Base-by-base conservation (phyloP, 257 asterid species). In the Jacaranda mimosifolia region DNA sequence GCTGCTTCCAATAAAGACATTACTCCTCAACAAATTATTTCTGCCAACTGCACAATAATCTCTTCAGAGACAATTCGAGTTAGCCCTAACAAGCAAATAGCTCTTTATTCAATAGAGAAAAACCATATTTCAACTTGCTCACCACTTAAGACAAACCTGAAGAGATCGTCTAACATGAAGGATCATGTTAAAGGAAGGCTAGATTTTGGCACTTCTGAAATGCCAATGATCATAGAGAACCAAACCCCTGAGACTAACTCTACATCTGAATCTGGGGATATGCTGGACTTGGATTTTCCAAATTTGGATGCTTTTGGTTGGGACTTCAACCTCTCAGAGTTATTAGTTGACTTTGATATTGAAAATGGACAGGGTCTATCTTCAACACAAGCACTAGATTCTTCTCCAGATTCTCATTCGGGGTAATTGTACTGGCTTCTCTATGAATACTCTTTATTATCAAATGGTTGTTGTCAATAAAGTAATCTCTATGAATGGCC, bases 181-280 rank as follows among this genome's bases (percentile, higher is more conserved):
- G 97, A 92, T 59, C 93, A 91, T 71, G 96, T 90, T 45, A 91
- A 91, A 77, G 94, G 97, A 70, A 90, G 93, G 91, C 85, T 96
- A 62, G 92, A 96, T 81, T 93, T 96, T 81, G 97, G 89, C 66
- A 74, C 89, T 71, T 80, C 87, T 35, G 94, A 93, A 48, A 78
- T 78, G 79, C 91, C 90, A 18, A 56, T 75, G 63, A 79, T 82
- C 62, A 68, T 88, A 32, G 93, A 89, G 80, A 79, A 81, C 76
- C 88, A 78, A 62, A 72, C 80, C 9, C 74, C 85, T 18, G 92
- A 87, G 72, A 85, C 84, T 70, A 82, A 74, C 65, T 83, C 91
- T 3, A 80, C 90, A 43, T 87, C 98, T 68, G 97, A 87, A 73
- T 90, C 95, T 68, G 85, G 80, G 12, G 92, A 92, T 67, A 60